These are phyloP conservation scores for Tulasnella sp. DNA, from an alignment of 768 basidiomycete genomes.

Conservation along the genomic window DNA sequence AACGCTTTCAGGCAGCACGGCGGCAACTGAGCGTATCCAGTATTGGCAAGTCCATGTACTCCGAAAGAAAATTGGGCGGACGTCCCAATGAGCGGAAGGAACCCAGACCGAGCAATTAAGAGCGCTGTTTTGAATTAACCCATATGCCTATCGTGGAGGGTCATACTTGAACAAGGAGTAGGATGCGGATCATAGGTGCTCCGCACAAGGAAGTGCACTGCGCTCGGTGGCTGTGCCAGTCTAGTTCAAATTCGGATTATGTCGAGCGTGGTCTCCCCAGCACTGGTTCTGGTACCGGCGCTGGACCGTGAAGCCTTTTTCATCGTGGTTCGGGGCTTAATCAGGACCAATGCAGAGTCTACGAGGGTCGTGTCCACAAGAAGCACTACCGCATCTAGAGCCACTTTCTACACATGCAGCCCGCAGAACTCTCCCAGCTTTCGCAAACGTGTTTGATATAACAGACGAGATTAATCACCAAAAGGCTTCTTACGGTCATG, in stretches of 20 bases:
- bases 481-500: not conserved
- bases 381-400: not conserved
- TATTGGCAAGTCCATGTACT: no score
- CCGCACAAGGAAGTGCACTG: not conserved
- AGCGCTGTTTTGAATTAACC: no score
- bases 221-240: not conserved
- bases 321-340: not conserved
- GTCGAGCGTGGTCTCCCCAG: no score
- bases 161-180: not conserved
- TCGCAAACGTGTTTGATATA: not conserved
- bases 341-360: not conserved
- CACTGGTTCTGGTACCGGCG: no score
- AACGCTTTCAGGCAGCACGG: no score
- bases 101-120: no score
- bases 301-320: not conserved
- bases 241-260: not conserved
- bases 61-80: no score
- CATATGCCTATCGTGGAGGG: not conserved
- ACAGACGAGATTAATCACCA: not conserved
- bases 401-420: not conserved
- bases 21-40: no score
- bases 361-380: not conserved
- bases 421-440: not conserved
- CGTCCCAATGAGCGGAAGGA: no score
- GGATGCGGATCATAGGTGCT: not conserved